Conservation (phyloP, 2,329 filamentous ascomycete species). For the Talaromyces sp. region DNA sequence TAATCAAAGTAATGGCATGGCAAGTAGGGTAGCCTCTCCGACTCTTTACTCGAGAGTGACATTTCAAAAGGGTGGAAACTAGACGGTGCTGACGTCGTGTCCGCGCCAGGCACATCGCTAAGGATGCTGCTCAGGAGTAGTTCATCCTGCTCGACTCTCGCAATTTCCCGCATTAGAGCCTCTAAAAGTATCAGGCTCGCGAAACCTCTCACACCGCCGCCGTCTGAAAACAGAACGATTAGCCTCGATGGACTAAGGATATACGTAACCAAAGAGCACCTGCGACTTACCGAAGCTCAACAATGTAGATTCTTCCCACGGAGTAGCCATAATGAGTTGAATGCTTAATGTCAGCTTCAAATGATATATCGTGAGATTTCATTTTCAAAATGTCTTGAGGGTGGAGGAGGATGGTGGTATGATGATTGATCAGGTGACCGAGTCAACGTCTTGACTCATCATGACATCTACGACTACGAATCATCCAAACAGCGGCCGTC, state of each 20-base stretch:
- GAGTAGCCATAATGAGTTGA: neutral
- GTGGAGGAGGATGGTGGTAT: neutral
- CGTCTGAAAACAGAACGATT: neutral
- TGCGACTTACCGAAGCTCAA: neutral
- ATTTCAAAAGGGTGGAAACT: neutral
- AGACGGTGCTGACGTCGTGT: neutral
- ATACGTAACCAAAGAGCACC: neutral
- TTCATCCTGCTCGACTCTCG: constrained; percentile 1
- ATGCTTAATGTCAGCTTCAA: neutral
- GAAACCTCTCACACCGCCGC: neutral
- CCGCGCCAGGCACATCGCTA: constrained; percentile 20
- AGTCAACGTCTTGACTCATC: neutral
- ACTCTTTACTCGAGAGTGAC: neutral
- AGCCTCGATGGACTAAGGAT: neutral
- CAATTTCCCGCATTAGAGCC: constrained; percentile 4
- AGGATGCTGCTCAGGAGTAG: neutral
- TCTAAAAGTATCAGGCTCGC: constrained; percentile 6
- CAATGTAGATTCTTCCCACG: neutral
- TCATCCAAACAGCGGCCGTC: neutral
- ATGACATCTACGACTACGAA: neutral
- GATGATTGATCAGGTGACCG: neutral
- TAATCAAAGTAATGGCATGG: neutral
- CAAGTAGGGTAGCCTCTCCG: neutral
- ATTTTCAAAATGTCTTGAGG: neutral
- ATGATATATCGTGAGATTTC: neutral